phyloP scores from a whole-genome alignment of 2,329 filamentous ascomycete genomes.

The Arthrobotrys megalospora region DNA sequence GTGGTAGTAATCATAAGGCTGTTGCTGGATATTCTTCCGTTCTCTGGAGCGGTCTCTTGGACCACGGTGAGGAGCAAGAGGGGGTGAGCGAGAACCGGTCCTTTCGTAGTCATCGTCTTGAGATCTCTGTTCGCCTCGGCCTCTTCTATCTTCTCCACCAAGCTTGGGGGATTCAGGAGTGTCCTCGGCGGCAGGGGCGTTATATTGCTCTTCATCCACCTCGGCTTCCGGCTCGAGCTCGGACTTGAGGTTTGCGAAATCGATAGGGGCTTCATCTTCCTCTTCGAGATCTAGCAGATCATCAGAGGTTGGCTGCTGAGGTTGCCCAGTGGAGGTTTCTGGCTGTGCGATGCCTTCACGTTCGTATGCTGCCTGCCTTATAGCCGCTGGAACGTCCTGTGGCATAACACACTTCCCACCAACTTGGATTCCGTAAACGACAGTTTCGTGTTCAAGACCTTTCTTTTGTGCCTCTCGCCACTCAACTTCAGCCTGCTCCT shows the following conservation, averaged over 20 bases:
- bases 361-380: constrained; percentile 46
- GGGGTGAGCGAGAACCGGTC: constrained; percentile 34
- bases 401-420: constrained; percentile 56
- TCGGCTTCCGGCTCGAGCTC: neutral
- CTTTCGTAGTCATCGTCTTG: constrained; percentile 39
- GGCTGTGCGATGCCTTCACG: constrained; percentile 4
- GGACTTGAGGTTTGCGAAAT: constrained; percentile 7
- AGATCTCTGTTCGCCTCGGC: constrained; percentile 12
- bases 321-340: neutral
- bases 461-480: constrained; percentile 48
- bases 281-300: neutral
- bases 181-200: neutral
- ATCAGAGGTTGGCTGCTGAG: neutral
- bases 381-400: constrained; percentile 52
- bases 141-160: constrained; percentile 12
- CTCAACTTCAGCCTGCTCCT: constrained; percentile 41
- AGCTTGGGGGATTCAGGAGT: neutral
- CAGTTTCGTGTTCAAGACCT: constrained; percentile 47
- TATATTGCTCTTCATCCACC: neutral
- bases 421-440: constrained; percentile 56
- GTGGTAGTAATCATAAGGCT: constrained; percentile 43
- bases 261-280: neutral
- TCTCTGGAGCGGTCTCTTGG: constrained; percentile 31
- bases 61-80: constrained; percentile 11
- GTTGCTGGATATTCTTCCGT: constrained; percentile 25